Percentiles rank a stretch among this genome's conserved stretches.
phyloP scores from a whole-genome alignment of 495 filamentous ascomycete species.

The Tuber melanosporum region DNA sequence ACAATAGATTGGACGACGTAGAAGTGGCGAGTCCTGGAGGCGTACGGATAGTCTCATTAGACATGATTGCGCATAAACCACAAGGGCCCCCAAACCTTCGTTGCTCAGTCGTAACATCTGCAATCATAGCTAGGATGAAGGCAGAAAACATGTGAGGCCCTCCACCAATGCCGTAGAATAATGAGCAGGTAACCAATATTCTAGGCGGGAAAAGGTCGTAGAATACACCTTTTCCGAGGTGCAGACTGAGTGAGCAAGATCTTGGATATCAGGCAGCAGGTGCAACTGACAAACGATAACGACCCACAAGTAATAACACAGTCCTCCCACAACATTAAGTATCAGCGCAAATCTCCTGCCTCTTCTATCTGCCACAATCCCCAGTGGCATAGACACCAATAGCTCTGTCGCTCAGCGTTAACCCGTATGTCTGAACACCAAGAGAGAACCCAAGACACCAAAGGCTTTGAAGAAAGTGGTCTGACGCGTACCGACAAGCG shows the following conservation, averaged over 20 bases:
- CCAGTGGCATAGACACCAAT: conserved; percentile 6
- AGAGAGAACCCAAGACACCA: not conserved
- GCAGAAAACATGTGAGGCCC: conserved; percentile 8
- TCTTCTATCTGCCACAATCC: conserved; percentile 6
- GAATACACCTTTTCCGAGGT: not conserved
- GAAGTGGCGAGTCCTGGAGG: not conserved
- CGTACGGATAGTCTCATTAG: not conserved
- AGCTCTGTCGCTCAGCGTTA: conserved; percentile 10
- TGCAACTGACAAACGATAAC: not conserved
- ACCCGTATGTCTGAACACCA: not conserved
- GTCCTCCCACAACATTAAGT: conserved; percentile 1
- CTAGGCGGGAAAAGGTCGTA: not conserved
- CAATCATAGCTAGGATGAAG: conserved; percentile 1
- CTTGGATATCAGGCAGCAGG: not conserved
- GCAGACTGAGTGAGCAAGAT: not conserved
- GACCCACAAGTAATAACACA: conserved; percentile 1
- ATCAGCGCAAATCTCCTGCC: not conserved
- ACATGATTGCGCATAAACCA: not conserved
- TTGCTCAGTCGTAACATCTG: not conserved
- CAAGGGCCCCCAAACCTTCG: not conserved
- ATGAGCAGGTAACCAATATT: conserved; percentile 4
- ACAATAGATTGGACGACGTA: not conserved
- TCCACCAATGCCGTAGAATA: conserved; percentile 9
- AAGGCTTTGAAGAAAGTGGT: not conserved
- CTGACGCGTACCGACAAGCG: conserved; percentile 7